Percentiles rank a stretch among this genome's conserved stretches.
phyloP scores from a whole-genome alignment of 108 stramenopile genomes.

The Hondaea fermentalgiana region DNA sequence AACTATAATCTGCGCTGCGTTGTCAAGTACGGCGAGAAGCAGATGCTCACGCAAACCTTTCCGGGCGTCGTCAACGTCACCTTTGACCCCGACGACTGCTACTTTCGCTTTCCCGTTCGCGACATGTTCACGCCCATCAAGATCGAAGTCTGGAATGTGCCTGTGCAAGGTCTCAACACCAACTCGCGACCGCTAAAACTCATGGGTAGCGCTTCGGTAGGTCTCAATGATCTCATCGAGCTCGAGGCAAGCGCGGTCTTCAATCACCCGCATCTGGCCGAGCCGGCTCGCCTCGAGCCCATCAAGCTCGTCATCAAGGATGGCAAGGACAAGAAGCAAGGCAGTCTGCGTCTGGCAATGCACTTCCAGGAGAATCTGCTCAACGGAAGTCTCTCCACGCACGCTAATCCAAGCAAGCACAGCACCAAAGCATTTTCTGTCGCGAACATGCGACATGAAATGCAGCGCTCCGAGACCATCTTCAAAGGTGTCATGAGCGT shows the following conservation, averaged over 20 bases:
- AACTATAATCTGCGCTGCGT: neutral
- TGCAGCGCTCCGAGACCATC: neutral
- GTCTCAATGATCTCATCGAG: neutral
- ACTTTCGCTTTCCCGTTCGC: neutral
- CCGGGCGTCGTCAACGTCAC: neutral
- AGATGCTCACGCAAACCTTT: neutral
- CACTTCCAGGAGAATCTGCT: neutral
- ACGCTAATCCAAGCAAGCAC: neutral
- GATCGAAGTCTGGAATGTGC: slow-evolving; percentile 14
- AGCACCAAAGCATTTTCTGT: neutral
- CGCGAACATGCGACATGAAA: neutral
- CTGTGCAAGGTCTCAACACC: neutral
- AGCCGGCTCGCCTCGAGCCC: neutral
- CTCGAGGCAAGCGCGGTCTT: neutral
- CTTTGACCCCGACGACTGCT: neutral
- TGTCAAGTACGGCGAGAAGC: neutral
- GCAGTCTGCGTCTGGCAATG: neutral
- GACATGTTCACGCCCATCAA: neutral
- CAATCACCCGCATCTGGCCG: neutral
- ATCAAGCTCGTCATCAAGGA: neutral
- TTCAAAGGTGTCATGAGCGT: neutral
- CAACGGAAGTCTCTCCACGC: neutral
- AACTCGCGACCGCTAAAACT: neutral
- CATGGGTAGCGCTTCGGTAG: neutral
- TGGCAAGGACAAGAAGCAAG: neutral